These are phyloP conservation scores for Moniliophthora roreri DNA, from an alignment of 1,284 basidiomycete genomes.

Conservation along the genomic window DNA sequence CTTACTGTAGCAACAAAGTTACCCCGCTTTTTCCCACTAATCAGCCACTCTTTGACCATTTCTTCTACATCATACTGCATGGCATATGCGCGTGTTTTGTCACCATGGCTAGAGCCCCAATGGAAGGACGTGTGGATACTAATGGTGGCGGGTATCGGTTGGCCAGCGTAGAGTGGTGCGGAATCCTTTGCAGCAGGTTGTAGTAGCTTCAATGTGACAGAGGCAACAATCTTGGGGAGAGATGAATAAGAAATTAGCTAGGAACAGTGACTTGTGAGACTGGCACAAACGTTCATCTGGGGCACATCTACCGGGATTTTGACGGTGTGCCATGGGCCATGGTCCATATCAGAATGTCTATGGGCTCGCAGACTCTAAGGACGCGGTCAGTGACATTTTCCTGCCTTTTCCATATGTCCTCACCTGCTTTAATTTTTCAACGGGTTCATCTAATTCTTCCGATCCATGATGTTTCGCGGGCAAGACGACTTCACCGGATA, in stretches of 20 bases:
- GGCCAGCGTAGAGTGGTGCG: constrained; percentile 70
- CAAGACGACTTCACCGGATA: constrained; percentile 66
- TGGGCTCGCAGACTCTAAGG: constrained; percentile 41
- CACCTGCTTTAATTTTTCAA: constrained; percentile 43
- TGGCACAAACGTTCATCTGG: constrained; percentile 63
- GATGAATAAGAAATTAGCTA: constrained; percentile 3
- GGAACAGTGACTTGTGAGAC: constrained; percentile 1
- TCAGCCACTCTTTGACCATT: constrained; percentile 75
- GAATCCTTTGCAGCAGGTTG: constrained; percentile 21
- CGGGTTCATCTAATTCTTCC: constrained; percentile 34
- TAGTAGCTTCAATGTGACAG: constrained; percentile 56
- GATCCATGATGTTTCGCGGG: constrained; percentile 40
- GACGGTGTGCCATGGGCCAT: constrained; percentile 64
- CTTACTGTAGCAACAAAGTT: constrained; percentile 70
- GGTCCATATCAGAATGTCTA: constrained; percentile 34
- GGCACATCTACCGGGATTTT: constrained; percentile 83
- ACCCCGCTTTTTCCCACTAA: constrained; percentile 78
- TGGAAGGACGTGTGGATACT: constrained; percentile 70
- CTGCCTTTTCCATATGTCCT: background rate
- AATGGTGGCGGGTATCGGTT: constrained; percentile 67
- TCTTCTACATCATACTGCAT: constrained; percentile 80
- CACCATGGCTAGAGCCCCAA: constrained; percentile 58
- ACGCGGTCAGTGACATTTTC: constrained; percentile 7
- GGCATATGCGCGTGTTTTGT: constrained; percentile 42
- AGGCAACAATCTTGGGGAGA: constrained; percentile 60